Conservation (phyloP, 163 green algal species). For the Chlamydomonas reinhardtii region DNA sequence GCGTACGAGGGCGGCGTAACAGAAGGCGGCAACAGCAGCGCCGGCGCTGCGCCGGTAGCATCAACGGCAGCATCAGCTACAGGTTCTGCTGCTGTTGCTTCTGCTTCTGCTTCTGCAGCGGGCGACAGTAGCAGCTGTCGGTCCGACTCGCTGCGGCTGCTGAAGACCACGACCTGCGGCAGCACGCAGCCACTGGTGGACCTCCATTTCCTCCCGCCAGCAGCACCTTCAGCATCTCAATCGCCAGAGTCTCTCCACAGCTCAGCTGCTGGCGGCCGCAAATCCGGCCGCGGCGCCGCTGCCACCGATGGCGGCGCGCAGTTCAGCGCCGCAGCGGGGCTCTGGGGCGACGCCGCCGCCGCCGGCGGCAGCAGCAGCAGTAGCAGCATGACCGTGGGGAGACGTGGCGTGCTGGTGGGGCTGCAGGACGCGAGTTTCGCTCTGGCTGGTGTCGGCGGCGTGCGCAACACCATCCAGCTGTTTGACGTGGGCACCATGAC, state of each 20-base stretch:
- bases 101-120: too few relatives aligned
- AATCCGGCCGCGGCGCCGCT: too few relatives aligned
- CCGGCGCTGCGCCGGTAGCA: neutral
- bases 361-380: neutral
- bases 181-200: conserved; percentile 7
- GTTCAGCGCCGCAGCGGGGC: neutral
- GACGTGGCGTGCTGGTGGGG: neutral
- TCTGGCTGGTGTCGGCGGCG: neutral
- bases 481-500: conserved; percentile 10
- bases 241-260: too few relatives aligned
- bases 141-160: neutral
- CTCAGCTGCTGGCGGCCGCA: too few relatives aligned
- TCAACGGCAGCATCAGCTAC: too few relatives aligned
- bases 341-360: neutral
- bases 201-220: neutral
- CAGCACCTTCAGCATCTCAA: neutral
- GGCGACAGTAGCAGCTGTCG: neutral
- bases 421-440: neutral
- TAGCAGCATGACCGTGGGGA: neutral
- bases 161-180: conserved; percentile 1
- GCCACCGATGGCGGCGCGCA: too few relatives aligned
- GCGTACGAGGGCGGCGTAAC: neutral
- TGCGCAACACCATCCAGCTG: conserved; percentile 28
- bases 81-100: too few relatives aligned
- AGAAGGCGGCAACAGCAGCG: neutral